Conservation (phyloP, 176 grass and related monocot species). For the Phragmites australis region DNA sequence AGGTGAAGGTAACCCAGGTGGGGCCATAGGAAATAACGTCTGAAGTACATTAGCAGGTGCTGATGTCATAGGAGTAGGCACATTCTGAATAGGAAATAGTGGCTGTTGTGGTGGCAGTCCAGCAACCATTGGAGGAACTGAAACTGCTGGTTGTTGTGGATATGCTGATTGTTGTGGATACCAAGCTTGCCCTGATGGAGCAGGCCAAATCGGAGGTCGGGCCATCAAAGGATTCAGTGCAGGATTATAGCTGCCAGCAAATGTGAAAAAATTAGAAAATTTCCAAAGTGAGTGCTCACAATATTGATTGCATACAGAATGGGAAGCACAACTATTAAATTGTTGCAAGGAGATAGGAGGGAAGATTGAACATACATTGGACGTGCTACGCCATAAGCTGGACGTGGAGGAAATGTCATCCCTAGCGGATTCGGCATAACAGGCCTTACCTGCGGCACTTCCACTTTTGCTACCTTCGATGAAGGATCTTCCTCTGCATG, state of each 20-base stretch:
- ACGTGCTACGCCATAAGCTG: constrained; percentile 61
- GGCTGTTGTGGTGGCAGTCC: constrained; percentile 61
- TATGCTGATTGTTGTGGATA: constrained; percentile 65
- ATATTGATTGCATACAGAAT: not conserved
- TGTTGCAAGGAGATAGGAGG: constrained; percentile 17
- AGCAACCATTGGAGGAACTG: constrained; percentile 48
- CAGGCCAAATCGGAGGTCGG: constrained; percentile 59
- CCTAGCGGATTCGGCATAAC: constrained; percentile 58
- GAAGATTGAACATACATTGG: constrained; percentile 65
- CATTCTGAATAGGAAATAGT: constrained; percentile 92
- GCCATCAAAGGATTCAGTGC: constrained; percentile 58
- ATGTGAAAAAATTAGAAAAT: constrained; percentile 20
- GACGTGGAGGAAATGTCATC: constrained; percentile 61
- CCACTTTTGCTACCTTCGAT: constrained; percentile 72
- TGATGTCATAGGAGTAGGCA: constrained; percentile 60
- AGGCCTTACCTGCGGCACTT: constrained; percentile 59
- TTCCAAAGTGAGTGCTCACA: not conserved
- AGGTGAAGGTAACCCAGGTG: constrained; percentile 64
- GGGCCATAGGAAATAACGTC: constrained; percentile 52
- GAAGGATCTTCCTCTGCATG: constrained; percentile 80
- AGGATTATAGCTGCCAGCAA: constrained; percentile 74
- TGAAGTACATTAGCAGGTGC: constrained; percentile 61
- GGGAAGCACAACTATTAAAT: not conserved
- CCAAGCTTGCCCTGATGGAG: constrained; percentile 63
- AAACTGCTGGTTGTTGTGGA: constrained; percentile 54